Percentiles rank a stretch among this genome's conserved stretches.
Evolutionary conservation across 2,329 filamentous ascomycete genomes (phyloP).

Genomic region (Albophoma yamanashiensis): DNA sequence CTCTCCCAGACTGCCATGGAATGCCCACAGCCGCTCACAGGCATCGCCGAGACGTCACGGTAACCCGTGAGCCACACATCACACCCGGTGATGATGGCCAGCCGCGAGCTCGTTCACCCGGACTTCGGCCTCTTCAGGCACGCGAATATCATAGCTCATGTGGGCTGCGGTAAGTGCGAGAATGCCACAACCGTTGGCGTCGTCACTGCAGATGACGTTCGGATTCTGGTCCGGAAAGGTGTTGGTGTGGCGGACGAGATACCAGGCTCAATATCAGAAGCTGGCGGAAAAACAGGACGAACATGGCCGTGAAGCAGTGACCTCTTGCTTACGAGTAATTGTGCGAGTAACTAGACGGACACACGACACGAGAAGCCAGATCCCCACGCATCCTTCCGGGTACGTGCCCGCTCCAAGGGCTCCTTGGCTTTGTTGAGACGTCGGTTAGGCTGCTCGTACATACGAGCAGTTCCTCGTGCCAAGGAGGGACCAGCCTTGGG

Average conservation of each 20-base stretch:
- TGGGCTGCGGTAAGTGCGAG: not conserved
- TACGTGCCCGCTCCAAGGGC: not conserved
- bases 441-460: too few species aligned
- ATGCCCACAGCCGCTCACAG: not conserved
- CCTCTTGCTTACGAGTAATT: too few species aligned
- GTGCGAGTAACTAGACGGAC: too few species aligned
- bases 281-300: not conserved
- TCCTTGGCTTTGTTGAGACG: not conserved
- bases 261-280: not conserved
- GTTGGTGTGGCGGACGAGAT: not conserved
- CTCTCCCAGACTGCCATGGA: not conserved
- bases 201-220: not conserved
- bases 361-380: too few species aligned
- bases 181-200: not conserved
- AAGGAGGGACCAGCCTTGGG: not conserved
- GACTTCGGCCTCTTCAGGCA: not conserved
- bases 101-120: not conserved
- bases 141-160: not conserved
- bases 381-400: too few species aligned
- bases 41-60: not conserved
- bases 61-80: not conserved
- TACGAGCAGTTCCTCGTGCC: too few species aligned
- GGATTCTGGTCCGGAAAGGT: not conserved
- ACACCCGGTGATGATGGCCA: not conserved
- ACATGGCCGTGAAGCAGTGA: not conserved